Conservation (phyloP, 345 rosid genomes). For the Jatropha curcas region DNA sequence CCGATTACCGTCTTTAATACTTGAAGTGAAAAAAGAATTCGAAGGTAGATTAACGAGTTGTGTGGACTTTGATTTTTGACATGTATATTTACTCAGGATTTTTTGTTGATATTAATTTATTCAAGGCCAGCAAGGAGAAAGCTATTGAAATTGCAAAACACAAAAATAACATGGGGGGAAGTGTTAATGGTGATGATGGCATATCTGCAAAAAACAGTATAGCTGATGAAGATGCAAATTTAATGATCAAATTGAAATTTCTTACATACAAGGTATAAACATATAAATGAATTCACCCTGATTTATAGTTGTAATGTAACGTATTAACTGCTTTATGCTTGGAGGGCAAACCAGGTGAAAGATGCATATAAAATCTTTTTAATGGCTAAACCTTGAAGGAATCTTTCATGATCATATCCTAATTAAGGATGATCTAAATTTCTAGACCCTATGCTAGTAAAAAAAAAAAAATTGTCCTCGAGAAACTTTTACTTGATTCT, state of each 20-base stretch:
- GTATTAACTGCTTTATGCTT: not conserved
- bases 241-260: slow-evolving; percentile 92
- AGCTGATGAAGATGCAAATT: slow-evolving; percentile 84
- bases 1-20: not conserved
- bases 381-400: not conserved
- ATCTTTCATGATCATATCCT: not conserved
- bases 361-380: not conserved
- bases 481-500: not conserved
- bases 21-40: not conserved
- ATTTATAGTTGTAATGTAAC: not conserved
- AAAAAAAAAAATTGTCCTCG: no score
- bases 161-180: slow-evolving; percentile 34
- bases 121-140: slow-evolving; percentile 69
- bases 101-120: slow-evolving; percentile 83
- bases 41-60: not conserved
- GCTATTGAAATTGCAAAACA: slow-evolving; percentile 51
- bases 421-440: not conserved
- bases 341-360: not conserved
- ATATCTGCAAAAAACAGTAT: slow-evolving; percentile 44
- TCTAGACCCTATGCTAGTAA: no score
- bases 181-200: slow-evolving; percentile 43
- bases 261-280: slow-evolving; percentile 83
- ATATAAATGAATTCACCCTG: not conserved
- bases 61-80: slow-evolving; percentile 8
- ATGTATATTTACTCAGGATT: slow-evolving; percentile 54